These are phyloP conservation scores for Tephrocybe rancida DNA, from an alignment of 768 basidiomycete species.

Conservation along the genomic window DNA sequence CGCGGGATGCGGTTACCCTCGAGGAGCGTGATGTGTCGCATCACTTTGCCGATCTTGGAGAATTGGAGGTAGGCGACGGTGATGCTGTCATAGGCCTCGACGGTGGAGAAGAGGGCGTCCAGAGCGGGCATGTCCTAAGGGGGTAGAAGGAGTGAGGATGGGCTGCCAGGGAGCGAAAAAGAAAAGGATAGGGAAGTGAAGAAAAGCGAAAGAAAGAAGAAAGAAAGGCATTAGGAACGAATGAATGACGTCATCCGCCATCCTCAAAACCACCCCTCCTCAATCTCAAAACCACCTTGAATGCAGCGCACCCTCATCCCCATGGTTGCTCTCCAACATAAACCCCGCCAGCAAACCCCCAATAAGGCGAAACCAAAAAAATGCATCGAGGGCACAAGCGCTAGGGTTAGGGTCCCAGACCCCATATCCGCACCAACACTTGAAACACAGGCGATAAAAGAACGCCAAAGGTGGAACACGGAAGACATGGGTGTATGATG, in stretches of 20 bases:
- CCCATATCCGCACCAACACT: not conserved
- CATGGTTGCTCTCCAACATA: too few relatives aligned
- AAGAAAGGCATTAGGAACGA: not conserved
- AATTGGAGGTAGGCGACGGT: slow-evolving; percentile 74
- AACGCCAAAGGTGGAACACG: too few relatives aligned
- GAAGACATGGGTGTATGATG: too few relatives aligned
- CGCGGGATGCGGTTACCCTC: slow-evolving; percentile 51
- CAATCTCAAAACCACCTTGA: too few relatives aligned
- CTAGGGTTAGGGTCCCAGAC: not conserved
- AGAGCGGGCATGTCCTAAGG: slow-evolving; percentile 70
- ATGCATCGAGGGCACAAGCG: not conserved
- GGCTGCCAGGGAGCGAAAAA: not conserved
- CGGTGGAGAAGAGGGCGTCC: slow-evolving; percentile 65
- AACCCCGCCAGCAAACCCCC: not conserved
- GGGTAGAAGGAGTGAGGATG: not conserved
- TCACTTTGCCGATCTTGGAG: slow-evolving; percentile 78
- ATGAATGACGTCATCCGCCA: not conserved
- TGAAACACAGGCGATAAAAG: not conserved
- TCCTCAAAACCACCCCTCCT: too few relatives aligned
- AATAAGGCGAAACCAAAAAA: not conserved
- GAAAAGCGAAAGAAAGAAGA: not conserved
- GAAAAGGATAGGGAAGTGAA: not conserved
- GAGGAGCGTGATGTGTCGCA: slow-evolving; percentile 73
- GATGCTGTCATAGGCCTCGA: slow-evolving; percentile 71
- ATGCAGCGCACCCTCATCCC: too few relatives aligned